Evolutionary conservation across 345 rosid genomes (phyloP).

Genomic region (Toxicodendron radicans): DNA sequence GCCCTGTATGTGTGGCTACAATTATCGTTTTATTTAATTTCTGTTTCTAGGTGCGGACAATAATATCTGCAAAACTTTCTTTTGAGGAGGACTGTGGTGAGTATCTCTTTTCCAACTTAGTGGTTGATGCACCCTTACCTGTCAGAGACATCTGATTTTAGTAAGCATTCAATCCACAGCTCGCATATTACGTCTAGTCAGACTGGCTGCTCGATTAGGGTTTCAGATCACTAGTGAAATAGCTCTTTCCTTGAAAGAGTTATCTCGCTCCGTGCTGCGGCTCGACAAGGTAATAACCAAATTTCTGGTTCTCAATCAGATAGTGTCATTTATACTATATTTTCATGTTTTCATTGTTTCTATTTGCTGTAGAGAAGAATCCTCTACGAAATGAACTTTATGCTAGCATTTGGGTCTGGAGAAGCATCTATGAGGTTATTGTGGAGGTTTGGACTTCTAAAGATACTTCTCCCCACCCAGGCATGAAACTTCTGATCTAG

Average conservation of each 20-base stretch:
- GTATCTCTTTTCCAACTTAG: conserved; percentile 12
- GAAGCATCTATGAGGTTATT: conserved; percentile 56
- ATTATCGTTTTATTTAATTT: too few relatives aligned
- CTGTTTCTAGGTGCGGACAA: too few relatives aligned
- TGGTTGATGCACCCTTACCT: neutral
- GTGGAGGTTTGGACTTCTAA: conserved; percentile 68
- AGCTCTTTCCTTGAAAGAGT: conserved; percentile 55
- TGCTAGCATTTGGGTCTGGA: conserved; percentile 60
- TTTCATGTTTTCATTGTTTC: neutral
- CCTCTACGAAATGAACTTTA: conserved; percentile 56
- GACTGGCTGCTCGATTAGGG: too few relatives aligned
- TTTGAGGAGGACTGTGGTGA: conserved; percentile 55
- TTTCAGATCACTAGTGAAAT: conserved; percentile 42
- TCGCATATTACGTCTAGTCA: conserved; percentile 69
- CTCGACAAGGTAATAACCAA: conserved; percentile 62
- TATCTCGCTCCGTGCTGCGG: conserved; percentile 45
- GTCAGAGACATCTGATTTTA: conserved; percentile 2
- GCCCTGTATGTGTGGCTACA: too few relatives aligned
- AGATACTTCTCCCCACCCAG: conserved; percentile 57
- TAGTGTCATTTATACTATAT: too few relatives aligned
- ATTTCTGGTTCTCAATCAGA: neutral
- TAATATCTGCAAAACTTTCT: conserved; percentile 33
- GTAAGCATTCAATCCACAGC: conserved; percentile 41
- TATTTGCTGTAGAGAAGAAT: conserved; percentile 40
- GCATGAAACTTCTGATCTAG: conserved; percentile 17